Evolutionary conservation across 345 rosid species (phyloP), one percentile per base, ranked within the genome.

Genomic region (Garcia nutans): DNA sequence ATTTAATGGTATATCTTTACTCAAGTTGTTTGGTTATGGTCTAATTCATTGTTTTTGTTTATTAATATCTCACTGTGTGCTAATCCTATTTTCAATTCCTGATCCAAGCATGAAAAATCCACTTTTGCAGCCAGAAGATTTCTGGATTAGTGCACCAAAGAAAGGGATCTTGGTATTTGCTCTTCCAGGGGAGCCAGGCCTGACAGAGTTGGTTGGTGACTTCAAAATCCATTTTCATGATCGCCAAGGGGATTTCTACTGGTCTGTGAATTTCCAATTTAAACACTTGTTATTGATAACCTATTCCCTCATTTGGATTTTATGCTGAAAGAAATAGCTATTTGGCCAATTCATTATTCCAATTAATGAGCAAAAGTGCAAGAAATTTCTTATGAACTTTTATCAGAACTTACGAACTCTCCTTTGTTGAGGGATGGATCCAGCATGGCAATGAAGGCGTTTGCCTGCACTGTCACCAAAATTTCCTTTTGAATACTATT

Each of bases 201-300:
- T 95, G 52, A 80, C 95, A 47, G 91, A 91, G 85, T 71, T 94
- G 79, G 78, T 66, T 0, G 98, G 97, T 20, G 97, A 94, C 84
- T 92, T 94, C 86, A 94, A 92, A 82, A 83, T 94, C 80, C 95
- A 87, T 63, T 94, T 94, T 80, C 91, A 91, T 66, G 98, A 94
- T 37, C 87, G 87, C 16, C 91, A 92, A 73, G 97, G 98, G 85
- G 97, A 94, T 76, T 92, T 95, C 78, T 91, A 93, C 90, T 93
- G 95, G 99, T 93, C 22, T 31, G 86, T 41, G 66, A 81, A 60
- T 65, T 58, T 24, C 58, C 69, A 22, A 47, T 66, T 23, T 45
- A 68, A 44, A 42, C 23, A 26, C 15, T 2, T 26, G 15, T 23
- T 23, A 44, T 33, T 31, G 2, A 24, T 31, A 58, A 10, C 52